Base-by-base conservation (phyloP, 1,284 basidiomycete species). In the Leccinum subrobustum region DNA sequence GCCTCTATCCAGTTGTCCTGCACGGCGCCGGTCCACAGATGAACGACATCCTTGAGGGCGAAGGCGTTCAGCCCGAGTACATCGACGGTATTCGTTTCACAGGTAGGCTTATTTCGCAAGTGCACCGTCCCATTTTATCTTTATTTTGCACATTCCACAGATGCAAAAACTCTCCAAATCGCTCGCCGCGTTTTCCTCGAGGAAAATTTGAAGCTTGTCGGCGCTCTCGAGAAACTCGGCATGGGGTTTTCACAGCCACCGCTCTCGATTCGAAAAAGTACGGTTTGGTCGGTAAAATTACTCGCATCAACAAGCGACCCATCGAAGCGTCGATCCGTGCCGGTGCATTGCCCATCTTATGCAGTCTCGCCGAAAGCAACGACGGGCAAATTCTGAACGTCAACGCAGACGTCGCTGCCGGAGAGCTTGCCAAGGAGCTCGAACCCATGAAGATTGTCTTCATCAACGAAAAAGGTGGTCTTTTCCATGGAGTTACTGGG, bases 401-500 rank as follows among this genome's bases (percentile, higher is more conserved):
- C n/a, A n/a, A n/a, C n/a, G n/a, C n/a, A n/a, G n/a, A n/a, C n/a
- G n/a, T 98, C 65, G 96, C 95, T 12, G 95, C 96, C 3, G 95
- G 95, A 54, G 95, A 98, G 76, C 85, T 98, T 31, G 91, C 95
- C 9, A 96, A 97, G 78, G 95, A 97, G 71, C 83, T 98, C 51
- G 95, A 98, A 76, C 95, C 95, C n/a, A 87, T 96, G 80, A 99
- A 99, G 82, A 98, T 99, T 64, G 96, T 99, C 58, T 98, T 96
- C 80, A 78, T 99, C 72, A 98, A 98, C 76, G 97, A 99, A 73
- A 98, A 99, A 81, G 96, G 96, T 62, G 96, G 97, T 57, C 81
- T 99, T 65, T 98, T 91, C 87, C 97, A 99, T 74, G 96, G 96
- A 63, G 89, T 97, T 52, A 95, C 95, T 20, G 93, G 94, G 62